phyloP scores from a whole-genome alignment of 2,329 filamentous ascomycete genomes.

The Chrysoporthe deuterocubensis region DNA sequence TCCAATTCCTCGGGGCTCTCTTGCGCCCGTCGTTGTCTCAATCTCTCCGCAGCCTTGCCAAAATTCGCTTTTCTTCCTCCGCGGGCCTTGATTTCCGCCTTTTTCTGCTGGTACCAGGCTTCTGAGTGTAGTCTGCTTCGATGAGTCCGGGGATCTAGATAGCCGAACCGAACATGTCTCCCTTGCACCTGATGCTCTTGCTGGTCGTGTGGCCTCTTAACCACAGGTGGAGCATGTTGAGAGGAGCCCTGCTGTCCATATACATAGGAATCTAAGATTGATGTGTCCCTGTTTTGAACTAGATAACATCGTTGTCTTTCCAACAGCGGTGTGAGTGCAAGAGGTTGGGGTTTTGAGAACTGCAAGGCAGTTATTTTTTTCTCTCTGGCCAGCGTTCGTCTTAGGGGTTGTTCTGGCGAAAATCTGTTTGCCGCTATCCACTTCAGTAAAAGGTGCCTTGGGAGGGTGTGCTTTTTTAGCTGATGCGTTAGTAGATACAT shows the following conservation, averaged over 20 bases:
- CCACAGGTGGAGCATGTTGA: conserved; percentile 29
- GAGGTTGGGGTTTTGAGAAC: conserved; percentile 4
- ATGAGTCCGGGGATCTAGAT: conserved; percentile 56
- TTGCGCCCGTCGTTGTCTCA: conserved; percentile 37
- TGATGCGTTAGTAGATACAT: too few species aligned
- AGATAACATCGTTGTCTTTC: conserved; percentile 24
- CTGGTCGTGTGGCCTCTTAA: too few species aligned
- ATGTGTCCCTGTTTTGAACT: conserved; percentile 15
- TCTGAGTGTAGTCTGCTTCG: conserved; percentile 48
- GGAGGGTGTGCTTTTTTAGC: too few species aligned
- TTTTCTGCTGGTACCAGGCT: conserved; percentile 53
- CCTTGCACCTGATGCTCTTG: conserved; percentile 17
- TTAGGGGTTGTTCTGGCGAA: too few species aligned
- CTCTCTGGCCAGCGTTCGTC: too few species aligned
- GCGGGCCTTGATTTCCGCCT: conserved; percentile 53
- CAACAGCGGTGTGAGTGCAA: conserved; percentile 15
- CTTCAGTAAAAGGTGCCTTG: too few species aligned
- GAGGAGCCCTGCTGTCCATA: conserved; percentile 34
- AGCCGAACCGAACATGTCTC: conserved; percentile 43
- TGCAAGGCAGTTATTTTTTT: too few species aligned
- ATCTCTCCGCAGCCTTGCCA: conserved; percentile 47
- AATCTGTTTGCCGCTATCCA: too few species aligned
- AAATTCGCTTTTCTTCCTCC: conserved; percentile 55
- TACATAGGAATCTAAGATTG: conserved; percentile 33
- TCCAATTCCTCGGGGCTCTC: conserved; percentile 32